phyloP scores from a whole-genome alignment of 768 basidiomycete genomes.

The Austroboletus eburneus region DNA sequence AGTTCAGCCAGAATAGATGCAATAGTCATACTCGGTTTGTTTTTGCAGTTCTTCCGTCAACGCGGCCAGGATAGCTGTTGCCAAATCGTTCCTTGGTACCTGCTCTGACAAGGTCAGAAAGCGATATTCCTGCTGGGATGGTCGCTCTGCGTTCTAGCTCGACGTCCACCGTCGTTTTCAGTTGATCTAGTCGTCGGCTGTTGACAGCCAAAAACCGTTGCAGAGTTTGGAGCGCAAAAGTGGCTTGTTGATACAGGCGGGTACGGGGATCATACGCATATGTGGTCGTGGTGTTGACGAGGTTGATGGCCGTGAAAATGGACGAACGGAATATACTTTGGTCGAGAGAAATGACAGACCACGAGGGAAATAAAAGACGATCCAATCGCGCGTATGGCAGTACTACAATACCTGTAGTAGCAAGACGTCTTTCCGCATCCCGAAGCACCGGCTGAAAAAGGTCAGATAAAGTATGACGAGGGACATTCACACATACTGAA shows the following conservation, averaged over 20 bases:
- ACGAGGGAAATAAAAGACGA: slow-evolving; percentile 82
- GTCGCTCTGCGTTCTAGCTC: slow-evolving; percentile 44
- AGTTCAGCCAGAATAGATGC: background rate
- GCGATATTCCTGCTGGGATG: slow-evolving; percentile 44
- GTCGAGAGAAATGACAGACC: slow-evolving; percentile 38
- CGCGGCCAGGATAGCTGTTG: slow-evolving; percentile 54
- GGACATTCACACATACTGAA: slow-evolving; percentile 48
- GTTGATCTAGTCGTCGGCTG: slow-evolving; percentile 34
- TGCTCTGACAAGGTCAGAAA: no score
- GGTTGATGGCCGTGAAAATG: slow-evolving; percentile 39
- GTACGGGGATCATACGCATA: slow-evolving; percentile 74
- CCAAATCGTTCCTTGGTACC: slow-evolving; percentile 50
- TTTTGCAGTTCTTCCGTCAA: slow-evolving; percentile 57
- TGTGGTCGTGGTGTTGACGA: slow-evolving; percentile 72
- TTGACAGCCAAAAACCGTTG: slow-evolving; percentile 63
- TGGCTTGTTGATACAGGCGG: slow-evolving; percentile 71
- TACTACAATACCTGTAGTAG: slow-evolving; percentile 76
- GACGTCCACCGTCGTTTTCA: slow-evolving; percentile 41
- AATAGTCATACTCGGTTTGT: slow-evolving; percentile 55
- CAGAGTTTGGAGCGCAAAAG: slow-evolving; percentile 58
- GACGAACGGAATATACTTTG: background rate
- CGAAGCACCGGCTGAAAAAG: slow-evolving; percentile 54
- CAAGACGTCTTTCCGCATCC: slow-evolving; percentile 80
- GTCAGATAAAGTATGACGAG: background rate
- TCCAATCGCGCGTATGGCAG: slow-evolving; percentile 61